Evolutionary conservation across 768 basidiomycete genomes (phyloP), one percentile per base, ranked within the genome.

Genomic region (Lactarius akahatsu): DNA sequence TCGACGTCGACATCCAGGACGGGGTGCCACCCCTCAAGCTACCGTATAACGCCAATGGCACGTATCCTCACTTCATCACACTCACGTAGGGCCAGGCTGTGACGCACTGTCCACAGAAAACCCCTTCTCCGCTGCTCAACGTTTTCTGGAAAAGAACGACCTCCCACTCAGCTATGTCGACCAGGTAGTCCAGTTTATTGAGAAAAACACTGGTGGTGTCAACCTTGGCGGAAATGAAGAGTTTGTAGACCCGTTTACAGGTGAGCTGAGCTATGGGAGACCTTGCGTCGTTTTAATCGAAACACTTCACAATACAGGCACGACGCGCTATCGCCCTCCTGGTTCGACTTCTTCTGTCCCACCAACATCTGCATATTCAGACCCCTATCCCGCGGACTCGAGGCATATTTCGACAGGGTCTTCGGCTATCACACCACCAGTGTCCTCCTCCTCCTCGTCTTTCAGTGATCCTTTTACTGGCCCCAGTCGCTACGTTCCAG

Each of bases 1-100:
- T 98, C 73, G 96, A 97, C 73, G 96, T 99, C 41, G 97, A 98
- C 73, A 89, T 98, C 32, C 84, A 93, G 73, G 96, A 97, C 66
- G 96, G 95, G 2, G 87, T 86, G 18, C 96, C 96, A 13, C 89
- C 96, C 8, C 80, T 98, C 69, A 98, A 98, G 74, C 82, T 99
- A 26, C 96, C 96, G 0, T 98, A 92, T 76, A 98, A 98, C 74
- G 86, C 85, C 30, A 84, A 86, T 55, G 96, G 95, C 92, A 83
- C 74, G 45, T 47, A 43, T 52, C 18, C 1, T 59, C 38, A 28
- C 65, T 52, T 58, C 23, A 4, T 43, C 38, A n/a, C 65, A n/a
- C 65, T 13, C 38, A 10, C 40, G 9, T 45, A 10, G 36, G 8
- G 1, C 30, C 26, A 18, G 30, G 40, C 34, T 38, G 26, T 57